These are phyloP conservation scores for Serendipita sp. DNA, from an alignment of 768 basidiomycete genomes.

Conservation along the genomic window DNA sequence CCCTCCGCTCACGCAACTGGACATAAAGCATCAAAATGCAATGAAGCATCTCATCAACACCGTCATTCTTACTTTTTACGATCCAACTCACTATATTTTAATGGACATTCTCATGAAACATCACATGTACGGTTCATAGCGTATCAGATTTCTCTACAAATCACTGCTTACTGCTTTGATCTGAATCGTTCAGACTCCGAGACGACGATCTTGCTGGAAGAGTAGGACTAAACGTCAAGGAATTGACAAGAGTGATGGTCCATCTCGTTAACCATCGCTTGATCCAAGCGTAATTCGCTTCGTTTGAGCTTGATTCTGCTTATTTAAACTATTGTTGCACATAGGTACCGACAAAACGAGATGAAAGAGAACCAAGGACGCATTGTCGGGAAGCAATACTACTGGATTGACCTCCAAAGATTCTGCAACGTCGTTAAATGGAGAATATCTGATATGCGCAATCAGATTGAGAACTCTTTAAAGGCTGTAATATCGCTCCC, in stretches of 20 bases:
- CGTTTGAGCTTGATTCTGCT: neutral
- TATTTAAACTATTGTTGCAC: neutral
- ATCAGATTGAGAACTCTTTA: neutral
- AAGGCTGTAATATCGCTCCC: neutral
- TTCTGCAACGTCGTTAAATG: slow-evolving; percentile 98
- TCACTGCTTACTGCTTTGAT: neutral
- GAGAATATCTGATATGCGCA: slow-evolving; percentile 84
- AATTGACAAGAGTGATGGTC: slow-evolving; percentile 78
- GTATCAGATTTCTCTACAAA: neutral
- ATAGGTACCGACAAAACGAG: slow-evolving; percentile 79
- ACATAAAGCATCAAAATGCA: neutral
- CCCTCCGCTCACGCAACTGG: neutral
- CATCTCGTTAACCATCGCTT: slow-evolving; percentile 63
- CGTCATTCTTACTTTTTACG: slow-evolving; percentile 47
- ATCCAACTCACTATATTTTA: slow-evolving; percentile 77
- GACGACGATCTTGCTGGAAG: slow-evolving; percentile 87
- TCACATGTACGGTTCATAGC: slow-evolving; percentile 48
- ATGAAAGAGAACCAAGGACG: slow-evolving; percentile 80
- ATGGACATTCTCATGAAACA: slow-evolving; percentile 87
- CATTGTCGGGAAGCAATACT: slow-evolving; percentile 80
- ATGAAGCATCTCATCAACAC: slow-evolving; percentile 1
- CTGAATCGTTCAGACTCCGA: slow-evolving; percentile 44
- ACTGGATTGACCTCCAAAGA: slow-evolving; percentile 87
- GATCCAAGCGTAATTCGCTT: slow-evolving; percentile 30
- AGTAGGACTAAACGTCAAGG: slow-evolving; percentile 78